Conservation (phyloP, 768 basidiomycete species). For the Mycena amicta region DNA sequence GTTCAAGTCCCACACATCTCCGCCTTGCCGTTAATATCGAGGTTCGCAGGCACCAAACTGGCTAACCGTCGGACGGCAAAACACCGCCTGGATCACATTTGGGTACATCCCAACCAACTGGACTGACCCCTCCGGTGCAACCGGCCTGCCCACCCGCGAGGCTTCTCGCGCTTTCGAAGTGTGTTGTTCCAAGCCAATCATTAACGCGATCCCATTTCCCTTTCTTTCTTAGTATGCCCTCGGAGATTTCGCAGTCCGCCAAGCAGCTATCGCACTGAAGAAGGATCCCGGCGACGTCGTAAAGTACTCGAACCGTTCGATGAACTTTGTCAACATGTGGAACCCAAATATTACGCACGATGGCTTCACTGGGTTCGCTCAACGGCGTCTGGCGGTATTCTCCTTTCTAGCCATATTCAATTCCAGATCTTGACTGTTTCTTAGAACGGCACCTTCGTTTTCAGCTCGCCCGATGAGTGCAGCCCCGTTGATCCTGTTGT, state of each 20-base stretch:
- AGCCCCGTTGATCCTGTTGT: slow-evolving; percentile 49
- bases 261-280: slow-evolving; percentile 45
- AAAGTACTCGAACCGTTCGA: slow-evolving; percentile 50
- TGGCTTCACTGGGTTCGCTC: slow-evolving; percentile 51
- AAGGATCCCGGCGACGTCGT: slow-evolving; percentile 41
- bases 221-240: slow-evolving; percentile 41
- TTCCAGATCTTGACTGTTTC: background rate
- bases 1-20: too few species aligned
- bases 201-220: background rate
- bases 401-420: slow-evolving; percentile 13
- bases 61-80: slow-evolving; percentile 53
- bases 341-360: slow-evolving; percentile 46
- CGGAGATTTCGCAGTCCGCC: slow-evolving; percentile 55
- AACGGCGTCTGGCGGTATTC: slow-evolving; percentile 45
- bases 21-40: too few species aligned
- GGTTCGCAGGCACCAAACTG: slow-evolving; percentile 52
- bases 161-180: slow-evolving; percentile 53
- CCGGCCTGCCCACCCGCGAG: slow-evolving; percentile 51
- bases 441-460: slow-evolving; percentile 54
- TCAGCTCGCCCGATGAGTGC: slow-evolving; percentile 51
- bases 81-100: slow-evolving; percentile 54
- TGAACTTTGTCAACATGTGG: slow-evolving; percentile 57
- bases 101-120: slow-evolving; percentile 30
- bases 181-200: background rate
- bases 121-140: slow-evolving; percentile 50